Percentiles rank a stretch among this genome's conserved stretches.
Conservation (phyloP, 352 stramenopile species). For the Phytophthora pseudosyringae region DNA sequence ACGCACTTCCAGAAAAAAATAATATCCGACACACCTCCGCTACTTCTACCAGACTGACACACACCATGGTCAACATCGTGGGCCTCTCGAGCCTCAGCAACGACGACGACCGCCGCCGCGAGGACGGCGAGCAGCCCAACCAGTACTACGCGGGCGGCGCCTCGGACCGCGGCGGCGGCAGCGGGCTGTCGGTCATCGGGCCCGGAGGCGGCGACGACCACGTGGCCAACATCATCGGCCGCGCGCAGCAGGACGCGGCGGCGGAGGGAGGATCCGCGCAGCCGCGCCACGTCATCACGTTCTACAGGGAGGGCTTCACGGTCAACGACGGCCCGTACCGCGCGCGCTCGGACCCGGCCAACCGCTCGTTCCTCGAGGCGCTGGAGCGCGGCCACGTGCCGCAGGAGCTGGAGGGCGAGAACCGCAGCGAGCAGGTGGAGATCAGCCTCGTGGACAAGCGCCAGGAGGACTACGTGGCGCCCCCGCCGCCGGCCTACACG, state of each 20-base stretch:
- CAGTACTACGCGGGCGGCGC: constrained; percentile 81
- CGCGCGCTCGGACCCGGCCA: constrained; percentile 65
- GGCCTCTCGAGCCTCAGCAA: constrained; percentile 75
- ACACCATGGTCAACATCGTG: constrained; percentile 83
- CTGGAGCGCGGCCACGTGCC: constrained; percentile 81
- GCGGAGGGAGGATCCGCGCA: constrained; percentile 30
- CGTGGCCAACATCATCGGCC: constrained; percentile 85
- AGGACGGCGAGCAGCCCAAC: constrained; percentile 47
- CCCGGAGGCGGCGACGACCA: constrained; percentile 56
- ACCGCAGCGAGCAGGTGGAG: constrained; percentile 73
- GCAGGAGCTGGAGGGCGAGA: constrained; percentile 75
- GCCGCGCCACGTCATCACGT: constrained; percentile 78
- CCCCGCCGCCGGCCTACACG: constrained; percentile 77
- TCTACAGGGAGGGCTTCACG: constrained; percentile 88
- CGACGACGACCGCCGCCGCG: constrained; percentile 42
- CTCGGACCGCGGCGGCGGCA: constrained; percentile 73
- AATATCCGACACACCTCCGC: too few species aligned
- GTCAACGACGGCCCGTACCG: constrained; percentile 85
- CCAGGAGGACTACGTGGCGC: constrained; percentile 81
- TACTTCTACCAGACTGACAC: background rate
- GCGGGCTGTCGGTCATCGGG: constrained; percentile 76
- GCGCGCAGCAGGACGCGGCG: constrained; percentile 72
- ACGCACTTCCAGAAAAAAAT: background rate
- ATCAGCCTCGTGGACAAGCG: constrained; percentile 89
- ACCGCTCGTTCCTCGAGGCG: constrained; percentile 83